Evolutionary conservation across 108 stramenopile genomes (phyloP), one percentile per base, ranked within the genome.

Genomic region (Ochromonas danica): DNA sequence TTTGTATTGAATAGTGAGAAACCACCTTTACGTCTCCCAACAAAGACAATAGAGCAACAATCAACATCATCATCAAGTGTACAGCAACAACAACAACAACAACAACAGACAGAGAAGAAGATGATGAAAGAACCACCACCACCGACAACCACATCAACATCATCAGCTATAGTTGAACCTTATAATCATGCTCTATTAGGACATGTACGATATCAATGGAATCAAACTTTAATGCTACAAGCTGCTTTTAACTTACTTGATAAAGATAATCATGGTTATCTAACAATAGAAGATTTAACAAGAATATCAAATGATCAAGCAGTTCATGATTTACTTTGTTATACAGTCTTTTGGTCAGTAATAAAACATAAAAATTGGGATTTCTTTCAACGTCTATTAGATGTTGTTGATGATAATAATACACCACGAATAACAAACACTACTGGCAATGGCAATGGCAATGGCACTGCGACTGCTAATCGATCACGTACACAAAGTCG

Each of bases 201-300:
- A 10, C 63, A 67, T 67, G 30, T 6, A 6, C 14, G 6, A 10
- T 33, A 67, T 25, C 17, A 67, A 28, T 67, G 63, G 63, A 25
- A 67, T 36, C 63, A 67, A 36, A 36, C 6, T 28, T 36, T 10
- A 10, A 6, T 67, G 63, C 25, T 67, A 25, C 63, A 33, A 3
- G 10, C 3, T 28, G 35, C 63, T 6, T 67, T 67, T 67, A 36
- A 10, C 33, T 10, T 67, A 10, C 25, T 67, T 3, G 63, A 67
- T 36, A 31, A 3, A 6, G 6, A 28, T 6, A 67, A 36, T 10
- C 27, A 36, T 6, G 63, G 63, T 35, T 22, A 22, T 33, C 63
- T 67, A 36, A 31, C 63, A 36, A 28, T 6, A 25, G 63, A 67
- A 67, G 63, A 67, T 28, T 25, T 67, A 10, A 14, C 63, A 67